phyloP scores from a whole-genome alignment of 345 rosid genomes.

The Eucalyptus grandis region DNA sequence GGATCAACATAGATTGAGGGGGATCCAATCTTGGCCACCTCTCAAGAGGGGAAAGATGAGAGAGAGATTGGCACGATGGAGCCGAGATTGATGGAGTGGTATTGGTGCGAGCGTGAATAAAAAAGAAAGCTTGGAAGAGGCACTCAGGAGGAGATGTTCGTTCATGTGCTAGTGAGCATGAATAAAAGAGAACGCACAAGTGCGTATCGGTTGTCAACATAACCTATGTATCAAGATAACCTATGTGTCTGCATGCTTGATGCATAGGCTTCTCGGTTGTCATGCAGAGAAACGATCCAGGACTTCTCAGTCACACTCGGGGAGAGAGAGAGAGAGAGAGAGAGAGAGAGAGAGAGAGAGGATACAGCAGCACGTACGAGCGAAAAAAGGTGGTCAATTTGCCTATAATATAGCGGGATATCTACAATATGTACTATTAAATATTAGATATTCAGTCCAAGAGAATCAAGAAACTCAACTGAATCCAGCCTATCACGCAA shows the following conservation, averaged over 20 bases:
- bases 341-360: not conserved
- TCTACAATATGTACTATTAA: not conserved
- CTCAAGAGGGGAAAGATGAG: not conserved
- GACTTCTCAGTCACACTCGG: not conserved
- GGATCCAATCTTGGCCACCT: not conserved
- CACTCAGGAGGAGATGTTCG: not conserved
- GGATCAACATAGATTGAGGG: not conserved
- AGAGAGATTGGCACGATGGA: not conserved
- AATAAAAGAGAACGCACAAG: not conserved
- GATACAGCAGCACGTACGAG: not conserved
- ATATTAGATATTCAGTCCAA: not conserved
- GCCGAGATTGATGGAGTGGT: not conserved
- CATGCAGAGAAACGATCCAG: not conserved
- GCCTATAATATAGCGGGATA: not conserved
- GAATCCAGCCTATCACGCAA: not conserved
- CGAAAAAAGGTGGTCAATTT: not conserved
- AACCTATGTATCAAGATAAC: not conserved
- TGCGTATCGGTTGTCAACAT: not conserved
- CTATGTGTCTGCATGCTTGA: not conserved
- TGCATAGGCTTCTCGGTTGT: not conserved
- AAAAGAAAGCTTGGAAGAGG: not conserved
- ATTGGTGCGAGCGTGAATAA: not conserved
- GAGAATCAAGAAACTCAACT: not conserved
- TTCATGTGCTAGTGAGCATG: not conserved
- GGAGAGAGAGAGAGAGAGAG: too few relatives aligned